phyloP scores from a whole-genome alignment of 352 stramenopile genomes.

The Pythium sp. region DNA sequence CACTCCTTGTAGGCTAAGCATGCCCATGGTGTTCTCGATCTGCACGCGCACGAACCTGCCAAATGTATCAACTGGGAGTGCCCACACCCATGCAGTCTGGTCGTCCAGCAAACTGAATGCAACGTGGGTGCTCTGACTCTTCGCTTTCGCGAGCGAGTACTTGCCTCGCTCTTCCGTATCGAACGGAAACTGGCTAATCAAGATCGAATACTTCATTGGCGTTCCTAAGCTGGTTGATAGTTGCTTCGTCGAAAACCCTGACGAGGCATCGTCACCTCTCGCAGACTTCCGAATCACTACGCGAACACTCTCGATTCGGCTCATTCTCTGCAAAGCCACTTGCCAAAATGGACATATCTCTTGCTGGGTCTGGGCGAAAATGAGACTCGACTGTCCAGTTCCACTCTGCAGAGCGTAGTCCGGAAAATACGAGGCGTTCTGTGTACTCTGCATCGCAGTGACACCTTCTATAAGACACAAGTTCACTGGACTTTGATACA shows the following conservation, averaged over 20 bases:
- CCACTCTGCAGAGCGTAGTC: slow-evolving; percentile 37
- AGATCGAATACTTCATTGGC: slow-evolving; percentile 37
- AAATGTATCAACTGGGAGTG: slow-evolving; percentile 47
- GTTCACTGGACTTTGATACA: slow-evolving; percentile 60
- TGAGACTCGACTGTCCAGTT: slow-evolving; percentile 7
- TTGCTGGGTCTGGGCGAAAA: slow-evolving; percentile 62
- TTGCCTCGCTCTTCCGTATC: slow-evolving; percentile 63
- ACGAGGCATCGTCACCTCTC: slow-evolving; percentile 6
- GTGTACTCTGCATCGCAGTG: slow-evolving; percentile 48
- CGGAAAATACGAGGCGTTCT: slow-evolving; percentile 52
- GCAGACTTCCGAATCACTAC: slow-evolving; percentile 25
- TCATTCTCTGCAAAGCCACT: slow-evolving; percentile 29
- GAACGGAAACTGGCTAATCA: slow-evolving; percentile 58
- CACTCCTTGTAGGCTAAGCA: slow-evolving; percentile 49
- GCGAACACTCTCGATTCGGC: slow-evolving; percentile 41
- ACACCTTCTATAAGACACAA: slow-evolving; percentile 37
- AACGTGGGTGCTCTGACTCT: slow-evolving; percentile 45
- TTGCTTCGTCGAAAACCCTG: slow-evolving; percentile 13
- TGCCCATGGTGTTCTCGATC: slow-evolving; percentile 42
- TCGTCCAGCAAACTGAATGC: slow-evolving; percentile 33
- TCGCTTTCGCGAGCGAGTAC: slow-evolving; percentile 50
- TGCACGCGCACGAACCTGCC: slow-evolving; percentile 63
- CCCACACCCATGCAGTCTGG: slow-evolving; percentile 38
- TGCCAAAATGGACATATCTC: slow-evolving; percentile 83
- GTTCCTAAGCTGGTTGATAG: slow-evolving; percentile 13